A percentile compares a stretch with the other conserved stretches of the same genome.
Evolutionary conservation across 1,139 yeast genomes (phyloP).

Genomic region (Debaryomyces sp.): DNA sequence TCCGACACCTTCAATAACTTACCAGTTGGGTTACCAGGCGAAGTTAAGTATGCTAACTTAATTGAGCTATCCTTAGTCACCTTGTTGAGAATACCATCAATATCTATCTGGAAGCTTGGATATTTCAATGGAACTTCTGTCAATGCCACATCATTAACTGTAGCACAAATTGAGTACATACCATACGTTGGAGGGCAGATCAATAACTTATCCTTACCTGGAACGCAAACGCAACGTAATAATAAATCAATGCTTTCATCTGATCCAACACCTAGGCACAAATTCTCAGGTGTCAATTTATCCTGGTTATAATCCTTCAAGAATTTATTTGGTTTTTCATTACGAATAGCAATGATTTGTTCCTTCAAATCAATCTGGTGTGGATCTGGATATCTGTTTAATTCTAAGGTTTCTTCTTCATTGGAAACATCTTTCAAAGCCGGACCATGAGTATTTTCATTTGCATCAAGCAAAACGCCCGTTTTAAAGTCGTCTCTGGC

Average conservation of each 20-base stretch:
- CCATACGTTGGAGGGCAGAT: constrained; percentile 97
- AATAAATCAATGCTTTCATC: constrained; percentile 94
- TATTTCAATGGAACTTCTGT: constrained; percentile 66
- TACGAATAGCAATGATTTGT: constrained; percentile 72
- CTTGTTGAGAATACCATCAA: constrained; percentile 54
- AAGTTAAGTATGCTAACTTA: constrained; percentile 81
- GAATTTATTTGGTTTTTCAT: constrained; percentile 40
- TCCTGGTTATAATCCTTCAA: constrained; percentile 19
- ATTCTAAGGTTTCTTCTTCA: constrained; percentile 43
- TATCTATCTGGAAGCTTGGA: constrained; percentile 67
- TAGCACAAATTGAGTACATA: constrained; percentile 91
- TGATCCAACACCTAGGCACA: constrained; percentile 95
- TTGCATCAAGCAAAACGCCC: constrained; percentile 90
- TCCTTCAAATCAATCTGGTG: constrained; percentile 82
- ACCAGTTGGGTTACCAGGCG: constrained; percentile 99
- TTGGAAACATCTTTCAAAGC: constrained; percentile 44
- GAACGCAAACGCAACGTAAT: constrained; percentile 81
- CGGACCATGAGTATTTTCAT: constrained; percentile 95
- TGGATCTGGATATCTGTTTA: constrained; percentile 96
- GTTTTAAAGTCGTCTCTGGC: constrained; percentile 91
- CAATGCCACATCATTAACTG: constrained; percentile 80
- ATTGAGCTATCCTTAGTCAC: constrained; percentile 60
- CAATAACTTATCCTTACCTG: constrained; percentile 79
- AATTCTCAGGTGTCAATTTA: constrained; percentile 60
- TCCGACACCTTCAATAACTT: constrained; percentile 52